Evolutionary conservation across 208 protist species (phyloP).

Genomic region (Trypanosoma rangeli): DNA sequence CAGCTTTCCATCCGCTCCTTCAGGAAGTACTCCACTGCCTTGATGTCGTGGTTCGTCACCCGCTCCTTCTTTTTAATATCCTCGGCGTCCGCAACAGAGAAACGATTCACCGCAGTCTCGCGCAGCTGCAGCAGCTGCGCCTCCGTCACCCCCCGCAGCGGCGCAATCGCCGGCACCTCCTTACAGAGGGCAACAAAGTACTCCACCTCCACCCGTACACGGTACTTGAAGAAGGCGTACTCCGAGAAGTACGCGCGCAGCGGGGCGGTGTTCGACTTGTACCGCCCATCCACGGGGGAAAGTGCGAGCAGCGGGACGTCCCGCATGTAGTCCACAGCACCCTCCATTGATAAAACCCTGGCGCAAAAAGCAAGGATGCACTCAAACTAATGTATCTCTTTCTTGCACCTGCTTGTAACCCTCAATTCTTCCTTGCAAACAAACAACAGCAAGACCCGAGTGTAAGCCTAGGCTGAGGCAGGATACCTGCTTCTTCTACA

Average conservation of each 20-base stretch:
- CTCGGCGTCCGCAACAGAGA: conserved; percentile 73
- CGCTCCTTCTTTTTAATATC: conserved; percentile 93
- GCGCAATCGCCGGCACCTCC: conserved; percentile 55
- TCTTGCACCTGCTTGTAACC: too few species aligned
- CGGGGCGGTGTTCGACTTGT: conserved; percentile 59
- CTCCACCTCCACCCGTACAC: conserved; percentile 91
- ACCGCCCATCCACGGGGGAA: conserved; percentile 93
- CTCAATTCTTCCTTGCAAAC: too few species aligned
- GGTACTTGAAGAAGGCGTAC: conserved; percentile 91
- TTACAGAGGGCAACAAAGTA: conserved; percentile 86
- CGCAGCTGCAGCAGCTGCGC: conserved; percentile 56
- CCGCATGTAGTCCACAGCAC: conserved; percentile 31
- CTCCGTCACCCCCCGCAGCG: conserved; percentile 50
- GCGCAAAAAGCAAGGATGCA: background rate
- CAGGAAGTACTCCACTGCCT: conserved; percentile 96
- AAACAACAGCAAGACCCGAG: too few species aligned
- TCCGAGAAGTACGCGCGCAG: conserved; percentile 93
- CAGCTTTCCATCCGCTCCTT: conserved; percentile 88
- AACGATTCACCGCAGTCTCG: conserved; percentile 61
- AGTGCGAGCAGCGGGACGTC: conserved; percentile 84
- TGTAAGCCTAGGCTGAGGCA: too few species aligned
- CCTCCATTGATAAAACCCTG: background rate
- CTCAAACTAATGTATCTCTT: background rate
- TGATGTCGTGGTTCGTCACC: conserved; percentile 96
- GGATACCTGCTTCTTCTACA: too few species aligned